Evolutionary conservation across 805 yeast genomes (phyloP).

Genomic region (Priceomyces fermenticarens): DNA sequence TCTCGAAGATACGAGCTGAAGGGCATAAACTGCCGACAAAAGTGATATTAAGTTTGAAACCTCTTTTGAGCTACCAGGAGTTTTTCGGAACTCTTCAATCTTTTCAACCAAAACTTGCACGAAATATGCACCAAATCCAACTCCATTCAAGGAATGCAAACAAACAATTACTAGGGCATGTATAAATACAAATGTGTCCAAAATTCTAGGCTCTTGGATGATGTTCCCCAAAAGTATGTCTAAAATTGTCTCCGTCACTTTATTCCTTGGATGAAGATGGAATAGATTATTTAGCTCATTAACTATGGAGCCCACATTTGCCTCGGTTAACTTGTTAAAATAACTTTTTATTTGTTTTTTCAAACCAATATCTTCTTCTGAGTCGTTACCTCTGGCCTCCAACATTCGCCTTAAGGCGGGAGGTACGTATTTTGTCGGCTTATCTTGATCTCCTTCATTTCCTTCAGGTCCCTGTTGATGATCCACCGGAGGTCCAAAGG

Average conservation of each 20-base stretch:
- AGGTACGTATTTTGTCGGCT: slow-evolving; percentile 64
- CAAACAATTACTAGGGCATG: slow-evolving; percentile 79
- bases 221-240: slow-evolving; percentile 63
- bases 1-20: slow-evolving; percentile 71
- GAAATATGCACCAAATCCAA: slow-evolving; percentile 85
- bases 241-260: slow-evolving; percentile 71
- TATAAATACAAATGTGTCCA: slow-evolving; percentile 75
- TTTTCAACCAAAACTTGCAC: slow-evolving; percentile 77
- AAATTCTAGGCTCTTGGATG: slow-evolving; percentile 55
- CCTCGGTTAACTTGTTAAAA: slow-evolving; percentile 84
- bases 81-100: slow-evolving; percentile 45
- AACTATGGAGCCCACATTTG: slow-evolving; percentile 70
- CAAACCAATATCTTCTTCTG: slow-evolving; percentile 44
- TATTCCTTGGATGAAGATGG: slow-evolving; percentile 66
- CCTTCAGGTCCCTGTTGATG: slow-evolving; percentile 1
- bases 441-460: slow-evolving; percentile 8
- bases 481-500: slow-evolving; percentile 62
- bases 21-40: slow-evolving; percentile 70
- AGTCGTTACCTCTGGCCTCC: slow-evolving; percentile 37
- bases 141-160: slow-evolving; percentile 74
- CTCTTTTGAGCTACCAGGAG: slow-evolving; percentile 36
- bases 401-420: slow-evolving; percentile 72
- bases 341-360: slow-evolving; percentile 70
- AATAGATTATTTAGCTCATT: slow-evolving; percentile 65
- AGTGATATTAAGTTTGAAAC: slow-evolving; percentile 69